These are phyloP conservation scores for Scheffersomyces quercinus DNA, from an alignment of 1,139 yeast species.

Conservation along the genomic window DNA sequence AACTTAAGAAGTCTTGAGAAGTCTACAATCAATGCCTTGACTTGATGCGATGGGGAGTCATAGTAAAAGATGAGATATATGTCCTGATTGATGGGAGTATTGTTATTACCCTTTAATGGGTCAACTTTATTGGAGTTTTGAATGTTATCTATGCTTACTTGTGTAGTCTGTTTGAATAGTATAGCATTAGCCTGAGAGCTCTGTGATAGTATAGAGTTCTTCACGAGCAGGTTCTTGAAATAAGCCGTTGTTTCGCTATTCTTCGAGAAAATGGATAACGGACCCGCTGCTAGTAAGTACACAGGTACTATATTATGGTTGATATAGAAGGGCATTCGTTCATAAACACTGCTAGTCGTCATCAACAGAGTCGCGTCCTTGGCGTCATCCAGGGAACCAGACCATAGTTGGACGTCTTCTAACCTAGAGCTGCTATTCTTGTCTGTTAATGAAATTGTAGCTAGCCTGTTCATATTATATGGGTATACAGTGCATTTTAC, in stretches of 20 bases:
- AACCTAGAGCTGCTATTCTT: slow-evolving; percentile 3
- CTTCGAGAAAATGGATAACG: slow-evolving; percentile 29
- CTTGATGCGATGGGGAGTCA: slow-evolving; percentile 3
- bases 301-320: slow-evolving; percentile 30
- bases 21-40: slow-evolving; percentile 13
- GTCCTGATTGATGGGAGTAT: neutral
- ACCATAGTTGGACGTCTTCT: slow-evolving; percentile 32
- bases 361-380: neutral
- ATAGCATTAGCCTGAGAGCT: slow-evolving; percentile 8
- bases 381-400: neutral
- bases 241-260: slow-evolving; percentile 21
- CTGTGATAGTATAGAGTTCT: too few relatives aligned
- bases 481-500: neutral
- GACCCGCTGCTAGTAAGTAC: slow-evolving; percentile 24
- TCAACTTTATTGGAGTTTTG: too few relatives aligned
- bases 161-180: slow-evolving; percentile 10
- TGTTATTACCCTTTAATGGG: too few relatives aligned
- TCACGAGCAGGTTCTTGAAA: slow-evolving; percentile 16
- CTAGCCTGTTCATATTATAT: slow-evolving; percentile 12
- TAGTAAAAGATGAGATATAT: slow-evolving; percentile 12
- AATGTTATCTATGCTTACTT: neutral
- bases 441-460: slow-evolving; percentile 13
- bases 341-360: neutral
- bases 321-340: slow-evolving; percentile 15
- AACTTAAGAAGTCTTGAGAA: slow-evolving; percentile 9